phyloP scores from a whole-genome alignment of 2,329 filamentous ascomycete genomes.

The Myriosclerotinia curreyana region DNA sequence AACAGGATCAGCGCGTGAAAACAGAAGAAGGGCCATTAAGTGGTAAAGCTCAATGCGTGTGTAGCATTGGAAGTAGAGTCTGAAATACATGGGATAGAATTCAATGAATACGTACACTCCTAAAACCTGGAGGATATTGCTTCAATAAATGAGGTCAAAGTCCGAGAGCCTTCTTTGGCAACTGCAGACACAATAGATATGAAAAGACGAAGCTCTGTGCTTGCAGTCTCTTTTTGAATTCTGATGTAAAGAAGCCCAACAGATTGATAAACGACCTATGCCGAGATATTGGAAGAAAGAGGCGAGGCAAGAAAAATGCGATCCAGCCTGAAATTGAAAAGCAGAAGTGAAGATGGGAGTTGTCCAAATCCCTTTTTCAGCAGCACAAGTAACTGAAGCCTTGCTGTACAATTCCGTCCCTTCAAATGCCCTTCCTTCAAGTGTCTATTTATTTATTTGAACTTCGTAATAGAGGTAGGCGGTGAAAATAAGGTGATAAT shows the following conservation, averaged over 20 bases:
- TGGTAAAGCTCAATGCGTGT: slow-evolving; percentile 24
- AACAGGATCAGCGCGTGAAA: slow-evolving; percentile 39
- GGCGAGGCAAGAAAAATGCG: slow-evolving; percentile 14
- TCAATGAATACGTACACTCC: slow-evolving; percentile 41
- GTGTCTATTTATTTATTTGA: neutral
- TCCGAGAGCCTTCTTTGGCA: slow-evolving; percentile 39
- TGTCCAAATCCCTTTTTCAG: slow-evolving; percentile 20
- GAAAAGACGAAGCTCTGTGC: slow-evolving; percentile 64
- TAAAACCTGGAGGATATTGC: slow-evolving; percentile 33
- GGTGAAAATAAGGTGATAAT: neutral
- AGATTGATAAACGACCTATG: slow-evolving; percentile 19
- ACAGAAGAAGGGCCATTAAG: slow-evolving; percentile 24
- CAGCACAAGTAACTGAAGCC: slow-evolving; percentile 14
- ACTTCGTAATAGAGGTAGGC: neutral
- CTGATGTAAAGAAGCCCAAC: slow-evolving; percentile 27
- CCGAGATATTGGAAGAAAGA: slow-evolving; percentile 19
- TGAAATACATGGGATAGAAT: slow-evolving; percentile 40
- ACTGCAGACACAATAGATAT: slow-evolving; percentile 42
- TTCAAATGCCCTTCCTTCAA: slow-evolving; percentile 5
- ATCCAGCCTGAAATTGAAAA: slow-evolving; percentile 21
- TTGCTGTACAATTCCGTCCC: slow-evolving; percentile 18
- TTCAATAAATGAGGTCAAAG: slow-evolving; percentile 37
- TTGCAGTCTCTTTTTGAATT: slow-evolving; percentile 45
- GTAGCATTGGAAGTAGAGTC: slow-evolving; percentile 27
- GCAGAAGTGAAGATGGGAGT: slow-evolving; percentile 18